Evolutionary conservation across 2,329 filamentous ascomycete species (phyloP).

Genomic region (Coniochaeta sp.): DNA sequence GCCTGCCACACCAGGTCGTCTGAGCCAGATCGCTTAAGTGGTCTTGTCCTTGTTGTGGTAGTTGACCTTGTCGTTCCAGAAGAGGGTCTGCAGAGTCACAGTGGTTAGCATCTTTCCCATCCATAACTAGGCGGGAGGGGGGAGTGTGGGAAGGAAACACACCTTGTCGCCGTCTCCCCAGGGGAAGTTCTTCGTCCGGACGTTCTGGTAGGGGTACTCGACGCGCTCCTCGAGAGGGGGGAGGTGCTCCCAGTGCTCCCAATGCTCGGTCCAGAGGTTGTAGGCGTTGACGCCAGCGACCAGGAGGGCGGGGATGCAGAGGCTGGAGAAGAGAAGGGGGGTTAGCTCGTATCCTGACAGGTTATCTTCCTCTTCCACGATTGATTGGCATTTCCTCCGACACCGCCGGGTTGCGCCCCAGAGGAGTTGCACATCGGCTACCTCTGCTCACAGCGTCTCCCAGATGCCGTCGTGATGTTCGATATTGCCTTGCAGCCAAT

Average conservation of each 20-base stretch:
- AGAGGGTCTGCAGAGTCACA: constrained; percentile 45
- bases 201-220: constrained; percentile 97
- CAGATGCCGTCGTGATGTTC: too few species aligned
- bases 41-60: constrained; percentile 90
- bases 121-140: neutral
- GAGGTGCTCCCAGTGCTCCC: constrained; percentile 88
- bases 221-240: constrained; percentile 81
- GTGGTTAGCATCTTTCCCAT: neutral
- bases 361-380: too few species aligned
- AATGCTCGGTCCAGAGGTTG: constrained; percentile 89
- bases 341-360: too few species aligned
- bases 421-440: too few species aligned
- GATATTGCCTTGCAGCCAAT: too few species aligned
- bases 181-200: constrained; percentile 90
- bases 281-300: constrained; percentile 76
- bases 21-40: constrained; percentile 27
- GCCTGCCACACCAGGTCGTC: too few species aligned
- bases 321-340: constrained; percentile 40
- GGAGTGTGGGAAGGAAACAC: constrained; percentile 1
- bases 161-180: constrained; percentile 98
- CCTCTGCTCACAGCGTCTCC: too few species aligned
- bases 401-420: too few species aligned
- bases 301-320: constrained; percentile 64
- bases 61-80: constrained; percentile 95
- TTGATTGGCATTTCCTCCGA: too few species aligned